A percentile compares a stretch with the other conserved stretches of the same genome.
Evolutionary conservation across 2,329 filamentous ascomycete genomes (phyloP).

Genomic region (Grosmannia clavigera): DNA sequence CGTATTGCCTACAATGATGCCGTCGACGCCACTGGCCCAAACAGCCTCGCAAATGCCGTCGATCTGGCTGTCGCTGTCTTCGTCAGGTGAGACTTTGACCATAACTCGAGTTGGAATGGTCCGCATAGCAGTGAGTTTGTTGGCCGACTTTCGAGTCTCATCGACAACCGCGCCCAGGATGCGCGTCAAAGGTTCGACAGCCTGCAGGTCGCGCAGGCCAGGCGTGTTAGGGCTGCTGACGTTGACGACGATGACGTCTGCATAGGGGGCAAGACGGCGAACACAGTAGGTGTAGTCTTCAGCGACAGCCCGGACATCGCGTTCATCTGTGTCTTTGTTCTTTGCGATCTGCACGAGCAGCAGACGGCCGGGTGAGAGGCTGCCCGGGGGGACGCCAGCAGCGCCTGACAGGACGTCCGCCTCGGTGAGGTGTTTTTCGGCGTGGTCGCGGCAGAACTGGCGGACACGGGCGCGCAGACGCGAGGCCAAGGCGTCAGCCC

Average conservation of each 20-base stretch:
- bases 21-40: conserved; percentile 74
- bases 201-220: conserved; percentile 76
- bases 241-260: conserved; percentile 95
- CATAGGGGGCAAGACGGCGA: conserved; percentile 67
- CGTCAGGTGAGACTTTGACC: conserved; percentile 97
- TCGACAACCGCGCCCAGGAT: conserved; percentile 74
- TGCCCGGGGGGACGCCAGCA: conserved; percentile 63
- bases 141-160: conserved; percentile 37
- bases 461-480: conserved; percentile 66
- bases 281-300: conserved; percentile 87
- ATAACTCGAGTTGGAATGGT: conserved; percentile 71
- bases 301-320: conserved; percentile 68
- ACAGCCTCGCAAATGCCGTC: conserved; percentile 81
- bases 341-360: conserved; percentile 91
- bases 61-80: conserved; percentile 75
- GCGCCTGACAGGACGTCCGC: conserved; percentile 63
- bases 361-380: conserved; percentile 60
- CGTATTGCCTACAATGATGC: conserved; percentile 94
- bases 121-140: conserved; percentile 23
- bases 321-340: conserved; percentile 84
- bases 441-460: conserved; percentile 59
- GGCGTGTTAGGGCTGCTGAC: conserved; percentile 96
- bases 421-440: conserved; percentile 46
- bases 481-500: conserved; percentile 76
- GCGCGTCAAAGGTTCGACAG: conserved; percentile 66